Evolutionary conservation across 192 early-diverging fungal genomes (phyloP).

Genomic region (Ambispora gerdemannii): DNA sequence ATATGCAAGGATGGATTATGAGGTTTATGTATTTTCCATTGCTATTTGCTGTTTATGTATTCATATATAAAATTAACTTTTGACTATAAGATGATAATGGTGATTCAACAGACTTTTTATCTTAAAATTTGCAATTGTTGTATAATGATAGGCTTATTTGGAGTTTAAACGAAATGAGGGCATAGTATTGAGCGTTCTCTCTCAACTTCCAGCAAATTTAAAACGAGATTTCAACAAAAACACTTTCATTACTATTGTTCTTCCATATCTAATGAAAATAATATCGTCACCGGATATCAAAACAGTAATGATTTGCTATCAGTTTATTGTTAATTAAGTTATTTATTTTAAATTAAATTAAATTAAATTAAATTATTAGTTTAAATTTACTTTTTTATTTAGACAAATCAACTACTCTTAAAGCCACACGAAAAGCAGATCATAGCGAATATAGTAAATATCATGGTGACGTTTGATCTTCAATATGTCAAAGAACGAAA

Average conservation of each 20-base stretch:
- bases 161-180: conserved; percentile 54
- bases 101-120: not conserved
- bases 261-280: conserved; percentile 69
- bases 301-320: conserved; percentile 58
- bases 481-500: conserved; percentile 66
- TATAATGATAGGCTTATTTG: conserved; percentile 39
- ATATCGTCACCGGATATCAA: conserved; percentile 75
- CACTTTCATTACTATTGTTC: conserved; percentile 52
- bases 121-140: no score
- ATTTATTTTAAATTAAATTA: no score
- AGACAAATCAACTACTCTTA: conserved; percentile 61
- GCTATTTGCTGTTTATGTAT: conserved; percentile 25
- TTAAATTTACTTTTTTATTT: conserved; percentile 5
- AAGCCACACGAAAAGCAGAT: conserved; percentile 59
- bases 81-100: no score
- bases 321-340: no score
- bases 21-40: no score
- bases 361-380: no score
- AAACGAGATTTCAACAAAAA: conserved; percentile 50
- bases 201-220: conserved; percentile 45
- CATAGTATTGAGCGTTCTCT: conserved; percentile 46
- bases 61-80: not conserved
- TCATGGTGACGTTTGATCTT: conserved; percentile 70
- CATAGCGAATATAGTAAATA: conserved; percentile 56
- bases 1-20: conserved; percentile 79